Base-by-base conservation (phyloP, 2,329 filamentous ascomycete genomes). In the Allantophomopsis lycopodina region DNA sequence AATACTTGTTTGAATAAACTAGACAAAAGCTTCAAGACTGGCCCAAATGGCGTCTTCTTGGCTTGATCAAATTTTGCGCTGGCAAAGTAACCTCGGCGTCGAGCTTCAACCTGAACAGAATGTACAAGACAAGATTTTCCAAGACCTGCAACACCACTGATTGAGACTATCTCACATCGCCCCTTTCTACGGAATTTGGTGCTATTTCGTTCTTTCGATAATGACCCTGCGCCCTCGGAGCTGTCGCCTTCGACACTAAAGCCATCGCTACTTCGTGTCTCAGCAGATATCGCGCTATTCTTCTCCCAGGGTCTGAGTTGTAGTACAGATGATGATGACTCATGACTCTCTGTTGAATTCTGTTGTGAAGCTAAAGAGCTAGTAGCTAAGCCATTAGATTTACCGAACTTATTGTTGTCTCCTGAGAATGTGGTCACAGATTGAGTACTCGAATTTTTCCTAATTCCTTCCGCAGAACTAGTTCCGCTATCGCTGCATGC, bases 1-100 rank as follows among this genome's bases (percentile, higher is more conserved):
- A 75, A 80, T 2, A 79, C 71, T 52, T 81, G 76, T 49, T 74
- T 74, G 56, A 80, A 79, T 13, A 81, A 59, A 15, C 73, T 79
- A 10, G 75, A 79, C 10, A 80, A 56, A n/a, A 80, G 57, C 55
- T 73, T 78, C 18, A 80, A 63, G 32, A 80, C 57, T 4, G 76
- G 76, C 1, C 74, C 75, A 52, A 78, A 80, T 3, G 76, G 71
- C 7, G 66, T 71, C 48, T 68, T 68, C 47, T 71, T 64, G 0
- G 74, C 69, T 1, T 69, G 71, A 49, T 81, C 76, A 43, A 80
- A 80, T 50, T 80, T 80, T 32, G 76, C 71, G 23, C 73, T 77
- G 6, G 75, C 73, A 49, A 74, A 79, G 50, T 79, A 80, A 2
- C 76, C 76, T 42, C 69, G 67, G 35, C 70, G 65, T 37, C 76